Evolutionary conservation across 1,284 basidiomycete genomes (phyloP).

Genomic region (Kwoniella shivajii): DNA sequence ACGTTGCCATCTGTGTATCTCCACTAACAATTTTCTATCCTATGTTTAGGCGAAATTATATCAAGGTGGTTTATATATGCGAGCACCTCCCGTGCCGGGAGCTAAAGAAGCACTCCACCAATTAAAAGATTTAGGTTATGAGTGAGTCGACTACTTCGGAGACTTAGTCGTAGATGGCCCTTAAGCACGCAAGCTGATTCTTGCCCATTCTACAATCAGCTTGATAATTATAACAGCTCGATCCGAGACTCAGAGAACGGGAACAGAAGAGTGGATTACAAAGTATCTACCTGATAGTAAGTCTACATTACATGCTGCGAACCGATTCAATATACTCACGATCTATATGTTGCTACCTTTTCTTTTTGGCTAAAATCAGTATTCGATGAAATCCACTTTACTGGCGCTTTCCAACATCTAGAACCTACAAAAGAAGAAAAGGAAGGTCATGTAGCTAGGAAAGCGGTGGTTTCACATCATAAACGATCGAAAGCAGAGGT

Average conservation of each 20-base stretch:
- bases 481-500: conserved; percentile 69
- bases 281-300: conserved; percentile 64
- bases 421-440: conserved; percentile 50
- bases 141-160: conserved; percentile 42
- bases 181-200: too few relatives aligned
- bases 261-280: conserved; percentile 69
- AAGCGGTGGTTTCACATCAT: conserved; percentile 61
- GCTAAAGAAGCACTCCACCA: conserved; percentile 64
- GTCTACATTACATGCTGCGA: conserved; percentile 10
- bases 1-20: not conserved
- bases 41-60: conserved; percentile 25
- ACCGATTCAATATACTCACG: too few relatives aligned
- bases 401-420: conserved; percentile 64
- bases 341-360: not conserved
- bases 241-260: conserved; percentile 61
- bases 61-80: conserved; percentile 46
- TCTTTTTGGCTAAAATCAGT: conserved; percentile 53
- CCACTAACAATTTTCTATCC: not conserved
- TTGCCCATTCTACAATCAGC: conserved; percentile 18
- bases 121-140: conserved; percentile 66
- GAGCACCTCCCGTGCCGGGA: conserved; percentile 63
- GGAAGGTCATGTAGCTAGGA: conserved; percentile 55
- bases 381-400: conserved; percentile 72
- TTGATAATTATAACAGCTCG: conserved; percentile 73
- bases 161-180: too few relatives aligned